phyloP scores from a whole-genome alignment of 768 basidiomycete species.

The Pulveroboletus frians region DNA sequence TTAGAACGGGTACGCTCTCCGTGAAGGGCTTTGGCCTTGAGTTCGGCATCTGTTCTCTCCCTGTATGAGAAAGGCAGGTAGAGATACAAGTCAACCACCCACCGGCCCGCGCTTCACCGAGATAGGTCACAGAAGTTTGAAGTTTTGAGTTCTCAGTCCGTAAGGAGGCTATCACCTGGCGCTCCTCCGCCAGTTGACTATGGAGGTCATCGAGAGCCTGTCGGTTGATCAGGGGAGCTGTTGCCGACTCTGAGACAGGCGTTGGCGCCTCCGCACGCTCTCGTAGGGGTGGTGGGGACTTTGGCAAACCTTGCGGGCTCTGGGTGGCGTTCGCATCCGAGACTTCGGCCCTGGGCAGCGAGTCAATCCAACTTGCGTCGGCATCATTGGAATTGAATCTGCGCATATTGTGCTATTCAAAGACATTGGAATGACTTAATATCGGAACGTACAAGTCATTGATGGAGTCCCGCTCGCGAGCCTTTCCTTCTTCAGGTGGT shows the following conservation, averaged over 20 bases:
- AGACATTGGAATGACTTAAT: not conserved
- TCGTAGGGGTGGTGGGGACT: slow-evolving; percentile 13
- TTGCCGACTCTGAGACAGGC: slow-evolving; percentile 2
- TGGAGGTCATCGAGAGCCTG: slow-evolving; percentile 12
- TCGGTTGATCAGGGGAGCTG: not conserved
- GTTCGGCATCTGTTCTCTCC: slow-evolving; percentile 13
- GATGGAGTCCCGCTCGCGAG: slow-evolving; percentile 40
- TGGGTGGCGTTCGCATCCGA: slow-evolving; percentile 26
- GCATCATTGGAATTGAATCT: slow-evolving; percentile 44
- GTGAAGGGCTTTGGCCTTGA: slow-evolving; percentile 13
- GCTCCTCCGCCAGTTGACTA: slow-evolving; percentile 16
- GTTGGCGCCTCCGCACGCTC: slow-evolving; percentile 8
- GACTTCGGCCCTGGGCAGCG: slow-evolving; percentile 44
- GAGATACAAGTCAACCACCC: slow-evolving; percentile 3
- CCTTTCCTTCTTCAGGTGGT: slow-evolving; percentile 37
- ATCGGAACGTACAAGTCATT: slow-evolving; percentile 56
- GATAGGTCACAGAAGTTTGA: slow-evolving; percentile 21
- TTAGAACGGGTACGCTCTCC: slow-evolving; percentile 17
- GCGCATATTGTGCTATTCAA: slow-evolving; percentile 12
- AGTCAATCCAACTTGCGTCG: slow-evolving; percentile 55
- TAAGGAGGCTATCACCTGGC: slow-evolving; percentile 15
- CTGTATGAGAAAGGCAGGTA: not conserved
- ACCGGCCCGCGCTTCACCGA: slow-evolving; percentile 32
- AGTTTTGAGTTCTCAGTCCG: slow-evolving; percentile 26
- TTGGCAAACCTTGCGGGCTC: slow-evolving; percentile 15